phyloP scores from a whole-genome alignment of 306 rosid species.

The Clitoria ternatea region DNA sequence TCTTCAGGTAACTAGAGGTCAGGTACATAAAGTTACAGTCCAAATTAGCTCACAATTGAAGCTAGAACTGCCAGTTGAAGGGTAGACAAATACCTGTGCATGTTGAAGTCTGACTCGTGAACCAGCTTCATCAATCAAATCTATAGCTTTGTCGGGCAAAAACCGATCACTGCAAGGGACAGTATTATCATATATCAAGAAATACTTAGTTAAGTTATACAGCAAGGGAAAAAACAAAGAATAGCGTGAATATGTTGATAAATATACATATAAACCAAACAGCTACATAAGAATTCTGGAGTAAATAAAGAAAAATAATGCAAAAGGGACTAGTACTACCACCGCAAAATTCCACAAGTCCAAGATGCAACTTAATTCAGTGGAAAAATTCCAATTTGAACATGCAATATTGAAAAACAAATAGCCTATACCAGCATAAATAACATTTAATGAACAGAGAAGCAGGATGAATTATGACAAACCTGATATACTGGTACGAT shows the following conservation, averaged over 20 bases:
- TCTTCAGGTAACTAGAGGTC: constrained; percentile 82
- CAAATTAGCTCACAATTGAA: constrained; percentile 16
- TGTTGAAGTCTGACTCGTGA: constrained; percentile 92
- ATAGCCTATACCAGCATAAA: background rate
- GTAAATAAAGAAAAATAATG: background rate
- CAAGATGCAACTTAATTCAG: background rate
- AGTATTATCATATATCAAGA: background rate
- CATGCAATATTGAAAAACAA: background rate
- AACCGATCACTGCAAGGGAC: constrained; percentile 79
- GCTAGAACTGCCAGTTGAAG: background rate
- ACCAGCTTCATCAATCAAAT: constrained; percentile 97
- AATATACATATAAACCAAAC: background rate
- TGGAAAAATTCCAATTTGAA: background rate
- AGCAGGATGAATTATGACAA: background rate
- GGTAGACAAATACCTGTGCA: constrained; percentile 63
- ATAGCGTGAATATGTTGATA: background rate
- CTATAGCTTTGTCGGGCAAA: constrained; percentile 95
- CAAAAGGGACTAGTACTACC: background rate
- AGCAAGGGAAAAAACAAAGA: background rate
- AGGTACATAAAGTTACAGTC: constrained; percentile 18
- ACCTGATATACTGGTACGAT: constrained; percentile 97
- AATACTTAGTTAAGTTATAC: constrained; percentile 11
- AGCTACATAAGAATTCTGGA: background rate
- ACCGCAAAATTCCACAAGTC: background rate
- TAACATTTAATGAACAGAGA: background rate